These are phyloP conservation scores for Sporothrix pallida DNA, from an alignment of 2,329 filamentous ascomycete species.

Conservation along the genomic window DNA sequence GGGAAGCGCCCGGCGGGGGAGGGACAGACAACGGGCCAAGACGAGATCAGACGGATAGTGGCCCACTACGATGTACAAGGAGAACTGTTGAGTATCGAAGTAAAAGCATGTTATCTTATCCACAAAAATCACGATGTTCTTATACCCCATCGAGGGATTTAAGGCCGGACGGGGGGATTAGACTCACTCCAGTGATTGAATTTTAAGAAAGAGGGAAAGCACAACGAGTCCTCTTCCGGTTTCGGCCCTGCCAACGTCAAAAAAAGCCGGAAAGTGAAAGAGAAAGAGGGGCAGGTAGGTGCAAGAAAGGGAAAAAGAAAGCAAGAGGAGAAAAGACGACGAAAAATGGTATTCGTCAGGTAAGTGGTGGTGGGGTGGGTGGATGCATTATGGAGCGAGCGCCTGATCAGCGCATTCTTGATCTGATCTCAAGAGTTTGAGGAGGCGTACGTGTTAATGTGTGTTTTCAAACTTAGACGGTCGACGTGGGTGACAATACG, in stretches of 20 bases:
- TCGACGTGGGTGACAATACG: too few species aligned
- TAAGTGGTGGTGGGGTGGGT: background rate
- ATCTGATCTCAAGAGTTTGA: background rate
- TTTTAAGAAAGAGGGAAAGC: background rate
- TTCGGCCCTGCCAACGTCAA: background rate
- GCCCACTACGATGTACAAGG: background rate
- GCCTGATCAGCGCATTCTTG: conserved; percentile 2
- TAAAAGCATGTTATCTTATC: too few species aligned
- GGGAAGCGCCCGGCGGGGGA: too few species aligned
- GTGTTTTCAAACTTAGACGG: background rate
- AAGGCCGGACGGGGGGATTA: background rate
- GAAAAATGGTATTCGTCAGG: background rate
- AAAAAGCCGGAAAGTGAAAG: background rate
- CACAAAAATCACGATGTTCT: background rate
- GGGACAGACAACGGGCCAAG: background rate
- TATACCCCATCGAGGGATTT: background rate
- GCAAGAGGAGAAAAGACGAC: background rate
- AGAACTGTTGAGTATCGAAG: too few species aligned
- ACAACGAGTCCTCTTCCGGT: background rate
- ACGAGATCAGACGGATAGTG: background rate
- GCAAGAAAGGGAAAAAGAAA: background rate
- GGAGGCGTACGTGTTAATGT: background rate
- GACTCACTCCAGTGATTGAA: too few species aligned
- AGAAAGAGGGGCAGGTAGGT: background rate
- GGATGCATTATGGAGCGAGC: conserved; percentile 3